phyloP scores from a whole-genome alignment of 1,284 basidiomycete genomes.

The Gymnopus androsaceus region DNA sequence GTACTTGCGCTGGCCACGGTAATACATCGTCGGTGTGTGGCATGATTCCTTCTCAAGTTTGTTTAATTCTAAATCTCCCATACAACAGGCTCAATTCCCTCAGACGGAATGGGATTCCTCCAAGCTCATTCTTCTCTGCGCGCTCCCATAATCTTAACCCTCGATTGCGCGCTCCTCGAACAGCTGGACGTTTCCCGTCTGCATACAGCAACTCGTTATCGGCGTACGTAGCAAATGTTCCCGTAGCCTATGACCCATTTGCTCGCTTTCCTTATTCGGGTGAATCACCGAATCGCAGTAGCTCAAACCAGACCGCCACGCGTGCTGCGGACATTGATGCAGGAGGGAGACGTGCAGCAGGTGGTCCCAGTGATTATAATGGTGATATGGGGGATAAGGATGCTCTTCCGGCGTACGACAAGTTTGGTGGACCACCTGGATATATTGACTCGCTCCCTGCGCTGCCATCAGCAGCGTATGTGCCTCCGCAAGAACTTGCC shows the following conservation, averaged over 20 bases:
- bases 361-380: slow-evolving; percentile 17
- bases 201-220: slow-evolving; percentile 1
- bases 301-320: slow-evolving; percentile 16
- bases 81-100: not conserved
- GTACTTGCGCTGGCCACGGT: slow-evolving; percentile 27
- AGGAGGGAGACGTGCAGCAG: slow-evolving; percentile 35
- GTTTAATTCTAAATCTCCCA: not conserved
- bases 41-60: slow-evolving; percentile 7
- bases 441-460: slow-evolving; percentile 32
- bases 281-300: slow-evolving; percentile 20
- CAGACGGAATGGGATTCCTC: not conserved
- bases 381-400: slow-evolving; percentile 42
- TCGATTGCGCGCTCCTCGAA: slow-evolving; percentile 22
- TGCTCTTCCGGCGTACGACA: slow-evolving; percentile 46
- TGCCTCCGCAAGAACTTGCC: not conserved
- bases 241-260: slow-evolving; percentile 11
- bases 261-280: slow-evolving; percentile 2
- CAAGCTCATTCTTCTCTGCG: not conserved
- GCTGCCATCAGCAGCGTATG: not conserved
- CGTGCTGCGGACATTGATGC: slow-evolving; percentile 37
- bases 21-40: slow-evolving; percentile 6
- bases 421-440: slow-evolving; percentile 43
- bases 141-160: not conserved
- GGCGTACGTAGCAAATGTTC: slow-evolving; percentile 11
- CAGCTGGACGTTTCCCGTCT: slow-evolving; percentile 18